These are phyloP conservation scores for Eimeria necatrix DNA, from an alignment of 169 alveolate genomes.

Conservation along the genomic window DNA sequence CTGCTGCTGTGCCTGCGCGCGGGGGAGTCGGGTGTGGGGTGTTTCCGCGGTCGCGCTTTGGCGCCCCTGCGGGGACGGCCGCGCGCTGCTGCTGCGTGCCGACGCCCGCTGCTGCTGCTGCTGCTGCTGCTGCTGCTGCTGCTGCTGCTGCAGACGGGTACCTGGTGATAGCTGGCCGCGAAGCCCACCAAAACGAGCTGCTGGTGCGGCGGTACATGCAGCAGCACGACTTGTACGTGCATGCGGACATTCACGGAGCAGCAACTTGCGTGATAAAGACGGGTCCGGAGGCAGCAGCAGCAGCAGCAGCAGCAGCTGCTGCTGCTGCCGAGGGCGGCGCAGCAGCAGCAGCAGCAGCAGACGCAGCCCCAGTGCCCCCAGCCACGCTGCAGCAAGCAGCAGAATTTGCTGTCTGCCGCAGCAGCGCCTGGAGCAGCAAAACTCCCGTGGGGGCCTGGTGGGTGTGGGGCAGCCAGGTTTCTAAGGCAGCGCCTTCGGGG, in stretches of 20 bases:
- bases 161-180: constrained; percentile 94
- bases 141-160: constrained; percentile 83
- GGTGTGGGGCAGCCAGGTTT: constrained; percentile 97
- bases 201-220: constrained; percentile 95
- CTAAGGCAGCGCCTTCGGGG: constrained; percentile 97
- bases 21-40: neutral
- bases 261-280: constrained; percentile 97
- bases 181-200: constrained; percentile 97
- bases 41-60: no score
- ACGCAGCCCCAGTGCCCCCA: constrained; percentile 74
- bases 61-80: no score
- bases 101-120: neutral
- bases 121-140: neutral
- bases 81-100: neutral
- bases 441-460: constrained; percentile 96
- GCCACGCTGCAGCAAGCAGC: constrained; percentile 83
- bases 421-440: constrained; percentile 97
- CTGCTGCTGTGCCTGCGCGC: neutral
- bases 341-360: no score
- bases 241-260: constrained; percentile 99
- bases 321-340: no score
- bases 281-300: neutral
- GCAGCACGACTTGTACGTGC: constrained; percentile 95
- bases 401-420: constrained; percentile 93
- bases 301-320: constrained; percentile 3